Evolutionary conservation across 2,329 filamentous ascomycete species (phyloP).

Genomic region (Seiridium unicorne): DNA sequence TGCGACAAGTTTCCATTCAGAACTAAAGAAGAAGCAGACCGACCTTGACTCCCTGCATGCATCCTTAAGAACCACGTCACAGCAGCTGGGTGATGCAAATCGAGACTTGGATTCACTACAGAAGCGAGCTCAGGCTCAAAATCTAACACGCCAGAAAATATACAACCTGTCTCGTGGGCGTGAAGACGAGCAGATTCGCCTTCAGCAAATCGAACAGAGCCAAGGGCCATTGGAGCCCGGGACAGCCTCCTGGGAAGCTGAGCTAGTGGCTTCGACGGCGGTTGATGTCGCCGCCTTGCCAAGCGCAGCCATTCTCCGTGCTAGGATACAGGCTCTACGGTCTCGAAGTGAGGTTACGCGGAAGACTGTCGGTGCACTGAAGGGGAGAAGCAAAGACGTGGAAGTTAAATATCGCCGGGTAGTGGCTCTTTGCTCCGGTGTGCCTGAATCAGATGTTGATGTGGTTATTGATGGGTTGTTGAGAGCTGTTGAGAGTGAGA

Average conservation of each 20-base stretch:
- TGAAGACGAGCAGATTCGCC: slow-evolving; percentile 63
- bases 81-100: slow-evolving; percentile 74
- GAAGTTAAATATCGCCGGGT: slow-evolving; percentile 87
- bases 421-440: slow-evolving; percentile 81
- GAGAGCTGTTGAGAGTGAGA: slow-evolving; percentile 86
- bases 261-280: slow-evolving; percentile 30
- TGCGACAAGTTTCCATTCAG: slow-evolving; percentile 73
- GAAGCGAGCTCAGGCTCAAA: slow-evolving; percentile 60
- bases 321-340: slow-evolving; percentile 68
- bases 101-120: slow-evolving; percentile 71
- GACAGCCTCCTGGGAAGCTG: slow-evolving; percentile 51
- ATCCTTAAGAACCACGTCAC: slow-evolving; percentile 76
- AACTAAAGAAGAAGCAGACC: slow-evolving; percentile 80
- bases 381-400: slow-evolving; percentile 77
- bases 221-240: slow-evolving; percentile 44
- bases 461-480: slow-evolving; percentile 75
- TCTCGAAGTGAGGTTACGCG: slow-evolving; percentile 66
- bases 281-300: slow-evolving; percentile 50
- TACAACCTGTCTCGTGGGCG: slow-evolving; percentile 74
- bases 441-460: slow-evolving; percentile 77
- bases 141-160: slow-evolving; percentile 69
- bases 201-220: slow-evolving; percentile 45
- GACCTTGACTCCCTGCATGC: slow-evolving; percentile 79
- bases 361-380: slow-evolving; percentile 67
- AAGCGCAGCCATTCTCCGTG: slow-evolving; percentile 58